Base-by-base conservation (phyloP, 768 basidiomycete species). In the Dioszegia hungarica region DNA sequence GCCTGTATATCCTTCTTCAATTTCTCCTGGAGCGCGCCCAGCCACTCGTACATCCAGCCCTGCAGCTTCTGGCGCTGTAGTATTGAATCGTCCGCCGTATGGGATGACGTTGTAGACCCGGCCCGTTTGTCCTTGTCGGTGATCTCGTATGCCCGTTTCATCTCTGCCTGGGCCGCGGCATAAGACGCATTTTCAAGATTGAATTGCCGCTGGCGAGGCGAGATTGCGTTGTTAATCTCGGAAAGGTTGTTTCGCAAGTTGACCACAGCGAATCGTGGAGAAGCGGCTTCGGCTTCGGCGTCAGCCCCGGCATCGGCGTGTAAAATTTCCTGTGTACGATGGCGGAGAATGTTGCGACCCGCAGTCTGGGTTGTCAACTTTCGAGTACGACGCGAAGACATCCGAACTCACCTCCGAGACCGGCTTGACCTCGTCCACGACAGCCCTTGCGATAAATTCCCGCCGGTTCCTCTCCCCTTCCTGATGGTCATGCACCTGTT, bases 161-260 rank as follows among this genome's bases (percentile, higher is more conserved):
- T 39, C 37, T 73, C 72, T 11, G 63, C 67, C 25, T 65, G 54
- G 0, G 74, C 74, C 8, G 70, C 72, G 41, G 63, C 64, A 17
- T 63, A 56, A 3, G 74, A 72, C 1, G 73, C 68, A 14, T 57
- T 49, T 43, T 74, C 73, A 6, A 76, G 60, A n/a, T 49, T 48
- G 25, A 59, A 50, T 56, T 74, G 73, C 20, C 75, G 56, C 14
- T 60, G 60, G 20, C 64, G 46, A 6, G 75, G 73, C 5, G 64
- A 49, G 22, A 48, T 44, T 0, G 62, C 48, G 41, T 31, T 41
- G 33, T 37, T 47, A 34, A 66, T 60, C 49, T 85, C 84, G 0
- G 67, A 58, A 62, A 85, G 88, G 14, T 71, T 66, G n/a, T 63
- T 62, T 24, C 72, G 66, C 14, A 75, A 66, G 45, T 68, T 71